A percentile compares a stretch with the other conserved stretches of the same genome.
phyloP scores from a whole-genome alignment of 148 eudicot species.

The Spergularia bocconei region DNA sequence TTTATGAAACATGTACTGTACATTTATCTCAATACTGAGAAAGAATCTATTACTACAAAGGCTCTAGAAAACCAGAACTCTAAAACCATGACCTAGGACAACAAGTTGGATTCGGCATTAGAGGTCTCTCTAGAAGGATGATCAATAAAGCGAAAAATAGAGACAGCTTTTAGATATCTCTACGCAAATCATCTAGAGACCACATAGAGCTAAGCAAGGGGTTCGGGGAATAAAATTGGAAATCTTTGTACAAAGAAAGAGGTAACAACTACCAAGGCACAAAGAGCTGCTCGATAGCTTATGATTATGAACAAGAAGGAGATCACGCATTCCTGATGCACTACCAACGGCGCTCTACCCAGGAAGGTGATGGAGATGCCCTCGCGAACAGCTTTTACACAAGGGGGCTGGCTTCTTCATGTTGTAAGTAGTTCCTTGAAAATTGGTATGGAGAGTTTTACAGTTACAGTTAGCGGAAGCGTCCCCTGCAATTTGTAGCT shows the following conservation, averaged over 20 bases:
- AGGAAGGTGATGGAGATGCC: neutral
- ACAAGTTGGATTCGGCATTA: neutral
- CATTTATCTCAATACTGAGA: neutral
- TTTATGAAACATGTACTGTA: neutral
- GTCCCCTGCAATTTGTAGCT: conserved; percentile 72
- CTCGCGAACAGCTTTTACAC: neutral
- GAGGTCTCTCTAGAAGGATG: neutral
- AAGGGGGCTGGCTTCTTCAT: neutral
- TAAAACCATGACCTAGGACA: neutral
- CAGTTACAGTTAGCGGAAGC: conserved; percentile 38
- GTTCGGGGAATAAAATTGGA: neutral
- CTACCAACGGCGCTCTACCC: conserved; percentile 8
- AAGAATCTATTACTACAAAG: neutral
- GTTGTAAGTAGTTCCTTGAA: neutral
- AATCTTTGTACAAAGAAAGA: neutral
- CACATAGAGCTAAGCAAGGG: neutral
- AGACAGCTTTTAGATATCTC: neutral
- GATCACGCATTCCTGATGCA: neutral
- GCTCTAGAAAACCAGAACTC: neutral
- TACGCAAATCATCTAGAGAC: neutral
- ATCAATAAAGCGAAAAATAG: neutral
- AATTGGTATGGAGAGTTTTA: neutral
- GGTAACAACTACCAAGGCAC: conserved; percentile 3
- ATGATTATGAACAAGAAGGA: neutral
- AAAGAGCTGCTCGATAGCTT: no score